A percentile compares a stretch with the other conserved stretches of the same genome.
Evolutionary conservation across 2,329 filamentous ascomycete species (phyloP).

Genomic region (Beauveria varroae): DNA sequence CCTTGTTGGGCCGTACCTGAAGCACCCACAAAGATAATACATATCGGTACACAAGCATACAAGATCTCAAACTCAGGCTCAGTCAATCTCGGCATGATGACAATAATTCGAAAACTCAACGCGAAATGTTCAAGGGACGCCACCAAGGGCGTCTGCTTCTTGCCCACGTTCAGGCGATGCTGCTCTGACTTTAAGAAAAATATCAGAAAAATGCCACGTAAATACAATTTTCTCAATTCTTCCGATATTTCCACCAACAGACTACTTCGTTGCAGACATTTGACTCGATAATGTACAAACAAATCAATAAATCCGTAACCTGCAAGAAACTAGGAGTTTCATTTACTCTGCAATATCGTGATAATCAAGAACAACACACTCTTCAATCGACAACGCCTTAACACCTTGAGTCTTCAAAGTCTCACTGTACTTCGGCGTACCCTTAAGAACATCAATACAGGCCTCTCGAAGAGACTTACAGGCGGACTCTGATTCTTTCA

Average conservation of each 20-base stretch:
- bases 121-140: too few relatives aligned
- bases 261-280: too few relatives aligned
- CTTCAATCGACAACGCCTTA: not conserved
- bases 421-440: not conserved
- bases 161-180: not conserved
- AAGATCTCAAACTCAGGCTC: too few relatives aligned
- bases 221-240: too few relatives aligned
- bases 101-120: not conserved
- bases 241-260: too few relatives aligned
- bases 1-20: not conserved
- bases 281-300: not conserved
- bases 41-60: not conserved
- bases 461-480: not conserved
- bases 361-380: conserved; percentile 8
- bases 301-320: not conserved
- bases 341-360: conserved; percentile 3
- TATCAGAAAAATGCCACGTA: not conserved
- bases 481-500: conserved; percentile 20
- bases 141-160: not conserved
- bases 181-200: not conserved
- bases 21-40: not conserved
- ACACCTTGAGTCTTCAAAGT: conserved; percentile 6
- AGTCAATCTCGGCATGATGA: not conserved
- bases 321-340: not conserved
- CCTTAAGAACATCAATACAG: not conserved